Evolutionary conservation across 768 basidiomycete genomes (phyloP).

Genomic region (Mycena vitilis): DNA sequence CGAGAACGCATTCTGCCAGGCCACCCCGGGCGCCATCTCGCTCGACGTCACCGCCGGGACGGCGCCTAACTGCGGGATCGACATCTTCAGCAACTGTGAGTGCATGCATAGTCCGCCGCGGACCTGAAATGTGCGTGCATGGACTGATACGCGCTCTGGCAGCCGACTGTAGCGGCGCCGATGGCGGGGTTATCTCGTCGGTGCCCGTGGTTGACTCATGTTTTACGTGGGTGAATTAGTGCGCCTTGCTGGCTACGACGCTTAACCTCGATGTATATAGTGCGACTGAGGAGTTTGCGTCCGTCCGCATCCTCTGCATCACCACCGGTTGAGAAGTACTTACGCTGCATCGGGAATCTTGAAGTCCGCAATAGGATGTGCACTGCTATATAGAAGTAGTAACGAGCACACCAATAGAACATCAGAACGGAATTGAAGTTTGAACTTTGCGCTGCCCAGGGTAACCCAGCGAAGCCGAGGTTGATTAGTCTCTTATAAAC

Average conservation of each 20-base stretch:
- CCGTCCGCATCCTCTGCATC: slow-evolving; percentile 4
- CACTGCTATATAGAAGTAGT: no score
- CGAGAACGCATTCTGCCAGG: slow-evolving; percentile 12
- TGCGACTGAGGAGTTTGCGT: neutral
- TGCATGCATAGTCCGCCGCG: neutral
- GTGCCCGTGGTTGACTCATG: slow-evolving; percentile 6
- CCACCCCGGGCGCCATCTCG: slow-evolving; percentile 20
- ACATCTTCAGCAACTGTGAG: slow-evolving; percentile 17
- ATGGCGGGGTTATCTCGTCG: slow-evolving; percentile 1
- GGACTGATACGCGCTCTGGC: neutral
- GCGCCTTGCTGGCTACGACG: neutral
- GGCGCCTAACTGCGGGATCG: slow-evolving; percentile 4
- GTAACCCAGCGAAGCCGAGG: no score
- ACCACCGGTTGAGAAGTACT: neutral
- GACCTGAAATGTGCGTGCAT: neutral
- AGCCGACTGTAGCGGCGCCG: slow-evolving; percentile 15
- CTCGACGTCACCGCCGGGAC: slow-evolving; percentile 13
- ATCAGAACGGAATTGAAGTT: no score
- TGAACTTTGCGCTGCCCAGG: no score
- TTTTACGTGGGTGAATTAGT: slow-evolving; percentile 1
- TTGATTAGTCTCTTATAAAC: no score
- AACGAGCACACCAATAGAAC: no score
- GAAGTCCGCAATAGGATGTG: no score
- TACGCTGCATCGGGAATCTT: no score
- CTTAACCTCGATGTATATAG: neutral